Base-by-base conservation (phyloP, 306 rosid species). In the Fragaria iinumae region DNA sequence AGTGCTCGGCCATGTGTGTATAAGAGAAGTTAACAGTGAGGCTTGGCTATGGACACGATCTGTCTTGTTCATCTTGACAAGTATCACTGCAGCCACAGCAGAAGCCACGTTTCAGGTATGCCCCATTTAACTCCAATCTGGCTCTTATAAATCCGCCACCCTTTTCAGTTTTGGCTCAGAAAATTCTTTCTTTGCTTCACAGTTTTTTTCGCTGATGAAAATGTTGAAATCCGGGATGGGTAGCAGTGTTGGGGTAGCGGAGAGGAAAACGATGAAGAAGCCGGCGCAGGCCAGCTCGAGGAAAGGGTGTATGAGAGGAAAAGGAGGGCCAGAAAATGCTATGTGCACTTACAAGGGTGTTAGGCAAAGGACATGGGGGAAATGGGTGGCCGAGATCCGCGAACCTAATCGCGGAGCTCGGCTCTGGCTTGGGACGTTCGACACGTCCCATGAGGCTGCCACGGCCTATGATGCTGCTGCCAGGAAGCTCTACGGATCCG, bases 301-400 rank as follows among this genome's bases (percentile, higher is more conserved):
- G 60, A 94, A 94, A 67, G 98, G 97, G 11, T 94, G 97, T 16
- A 94, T 94, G 98, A 81, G 91, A 72, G 98, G 97, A 7, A 94
- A 94, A 64, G 98, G 98, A 3, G 98, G 97, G 36, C 98, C 98
- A 0, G 92, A 92, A 34, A 94, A 94, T 12, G 92, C 98, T 0
- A 76, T 62, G 41, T 94, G 98, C 89, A 82, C 93, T 72, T 94
- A 81, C 89, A 94, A 90, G 39, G 98, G 98, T 2, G 98, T 94
- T 8, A 84, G 98, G 2, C 98, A 94, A 79, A 84, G 98, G 70
- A 92, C 98, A 0, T 94, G 98, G 98, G 98, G 98, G 0, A 94
- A 92, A 81, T 94, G 98, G 98, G 98, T 94, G 21, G 98, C 97
- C 41, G 98, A 94, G 76, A 92, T 92, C 76, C 96, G 98, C 0